phyloP scores from a whole-genome alignment of 2,329 filamentous ascomycete genomes.

The Alternaria longipes region DNA sequence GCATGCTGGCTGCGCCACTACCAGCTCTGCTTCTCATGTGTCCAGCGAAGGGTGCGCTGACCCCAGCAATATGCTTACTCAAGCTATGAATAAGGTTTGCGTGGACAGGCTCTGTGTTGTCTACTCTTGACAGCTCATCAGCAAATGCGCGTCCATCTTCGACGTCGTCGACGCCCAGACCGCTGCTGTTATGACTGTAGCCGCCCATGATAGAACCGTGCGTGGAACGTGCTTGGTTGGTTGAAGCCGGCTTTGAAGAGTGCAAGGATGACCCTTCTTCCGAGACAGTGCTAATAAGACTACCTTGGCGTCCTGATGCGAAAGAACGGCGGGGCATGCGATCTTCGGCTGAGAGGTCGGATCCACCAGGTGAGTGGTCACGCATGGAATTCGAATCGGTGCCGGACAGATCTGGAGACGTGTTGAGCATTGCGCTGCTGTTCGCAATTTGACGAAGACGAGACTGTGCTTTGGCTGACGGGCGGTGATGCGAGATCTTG shows the following conservation, averaged over 20 bases:
- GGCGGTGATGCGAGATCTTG: constrained; percentile 90
- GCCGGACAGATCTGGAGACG: constrained; percentile 44
- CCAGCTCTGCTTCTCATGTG: constrained; percentile 27
- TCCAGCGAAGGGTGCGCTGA: constrained; percentile 36
- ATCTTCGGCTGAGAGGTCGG: constrained; percentile 36
- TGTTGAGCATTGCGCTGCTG: constrained; percentile 70
- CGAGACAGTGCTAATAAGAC: constrained; percentile 39
- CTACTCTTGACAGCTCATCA: constrained; percentile 47
- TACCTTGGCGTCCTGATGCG: constrained; percentile 42
- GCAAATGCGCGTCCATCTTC: constrained; percentile 48
- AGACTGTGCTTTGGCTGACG: constrained; percentile 79
- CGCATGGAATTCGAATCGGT: constrained; percentile 43
- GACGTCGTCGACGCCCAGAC: constrained; percentile 29
- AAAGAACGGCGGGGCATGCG: constrained; percentile 39
- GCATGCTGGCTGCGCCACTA: constrained; percentile 21
- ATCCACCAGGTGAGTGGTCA: constrained; percentile 45
- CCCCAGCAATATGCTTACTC: constrained; percentile 45
- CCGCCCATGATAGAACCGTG: constrained; percentile 39
- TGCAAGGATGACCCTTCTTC: constrained; percentile 39
- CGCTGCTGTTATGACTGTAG: constrained; percentile 21
- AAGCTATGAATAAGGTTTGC: constrained; percentile 47
- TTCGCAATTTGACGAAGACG: constrained; percentile 86
- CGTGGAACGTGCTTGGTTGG: constrained; percentile 28
- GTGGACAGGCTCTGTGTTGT: constrained; percentile 48
- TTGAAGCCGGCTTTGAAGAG: constrained; percentile 21